These are phyloP conservation scores for Cryptosporidium felis DNA, from an alignment of 169 alveolate genomes.

Conservation along the genomic window DNA sequence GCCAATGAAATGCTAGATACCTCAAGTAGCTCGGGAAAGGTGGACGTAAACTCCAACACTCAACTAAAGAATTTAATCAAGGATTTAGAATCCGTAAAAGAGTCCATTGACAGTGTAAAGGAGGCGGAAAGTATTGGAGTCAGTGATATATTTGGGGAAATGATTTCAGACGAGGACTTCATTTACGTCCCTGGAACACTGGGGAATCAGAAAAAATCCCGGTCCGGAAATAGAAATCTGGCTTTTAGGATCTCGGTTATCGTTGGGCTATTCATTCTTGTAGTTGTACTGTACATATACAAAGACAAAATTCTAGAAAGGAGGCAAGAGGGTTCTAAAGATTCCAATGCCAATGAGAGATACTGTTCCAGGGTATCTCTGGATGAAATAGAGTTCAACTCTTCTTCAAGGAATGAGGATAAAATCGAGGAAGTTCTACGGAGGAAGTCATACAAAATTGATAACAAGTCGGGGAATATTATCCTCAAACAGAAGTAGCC, in stretches of 20 bases:
- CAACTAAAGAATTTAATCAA: not conserved
- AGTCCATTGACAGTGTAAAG: constrained; percentile 16
- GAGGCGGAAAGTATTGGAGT: not conserved
- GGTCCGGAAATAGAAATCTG: not conserved
- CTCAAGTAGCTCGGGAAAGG: not conserved
- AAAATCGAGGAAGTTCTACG: not conserved
- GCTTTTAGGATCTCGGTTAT: constrained; percentile 9
- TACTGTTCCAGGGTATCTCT: constrained; percentile 57
- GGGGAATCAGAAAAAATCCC: not conserved
- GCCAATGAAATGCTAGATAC: constrained; percentile 9
- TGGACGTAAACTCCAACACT: not conserved
- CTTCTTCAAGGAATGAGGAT: not conserved
- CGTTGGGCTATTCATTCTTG: constrained; percentile 11
- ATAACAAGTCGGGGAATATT: constrained; percentile 43
- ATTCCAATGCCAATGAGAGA: constrained; percentile 4
- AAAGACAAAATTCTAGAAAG: constrained; percentile 7
- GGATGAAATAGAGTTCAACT: constrained; percentile 40
- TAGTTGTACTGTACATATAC: constrained; percentile 9
- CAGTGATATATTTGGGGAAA: constrained; percentile 49
- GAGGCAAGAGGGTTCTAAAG: not conserved
- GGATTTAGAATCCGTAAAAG: constrained; percentile 26
- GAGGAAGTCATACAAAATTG: constrained; percentile 13
- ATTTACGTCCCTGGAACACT: constrained; percentile 40
- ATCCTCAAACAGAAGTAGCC: not conserved
- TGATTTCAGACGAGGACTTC: constrained; percentile 49